phyloP scores from a whole-genome alignment of 192 early-diverging fungal genomes.

The Cetraspora pellucida region DNA sequence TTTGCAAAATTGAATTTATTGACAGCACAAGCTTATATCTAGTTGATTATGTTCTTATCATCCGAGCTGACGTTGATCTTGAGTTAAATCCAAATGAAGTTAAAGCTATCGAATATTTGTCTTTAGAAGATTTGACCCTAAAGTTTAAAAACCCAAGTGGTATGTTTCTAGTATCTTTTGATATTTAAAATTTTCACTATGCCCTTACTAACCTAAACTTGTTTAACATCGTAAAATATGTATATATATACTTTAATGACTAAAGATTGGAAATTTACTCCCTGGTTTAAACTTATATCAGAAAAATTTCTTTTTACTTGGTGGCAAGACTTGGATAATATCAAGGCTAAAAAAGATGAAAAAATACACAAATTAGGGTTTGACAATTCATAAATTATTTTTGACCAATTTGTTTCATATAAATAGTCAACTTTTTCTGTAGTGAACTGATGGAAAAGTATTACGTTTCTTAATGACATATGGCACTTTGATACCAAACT shows the following conservation, averaged over 20 bases:
- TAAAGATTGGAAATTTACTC: slow-evolving; percentile 76
- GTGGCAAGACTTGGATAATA: slow-evolving; percentile 79
- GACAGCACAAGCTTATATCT: not conserved
- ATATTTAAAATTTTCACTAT: no score
- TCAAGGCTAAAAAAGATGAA: not conserved
- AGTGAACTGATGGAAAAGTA: no score
- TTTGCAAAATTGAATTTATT: not conserved
- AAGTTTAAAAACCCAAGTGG: slow-evolving; percentile 66
- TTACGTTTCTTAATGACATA: no score
- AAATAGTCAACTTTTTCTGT: no score
- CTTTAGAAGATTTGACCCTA: slow-evolving; percentile 75
- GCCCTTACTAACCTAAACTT: not conserved
- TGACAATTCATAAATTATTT: not conserved
- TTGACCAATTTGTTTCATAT: not conserved
- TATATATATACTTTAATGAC: not conserved
- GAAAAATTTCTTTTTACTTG: slow-evolving; percentile 92
- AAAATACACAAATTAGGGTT: slow-evolving; percentile 28
- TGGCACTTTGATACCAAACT: no score
- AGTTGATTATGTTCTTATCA: slow-evolving; percentile 93
- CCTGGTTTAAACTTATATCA: slow-evolving; percentile 96
- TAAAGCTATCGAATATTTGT: slow-evolving; percentile 78
- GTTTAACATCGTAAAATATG: not conserved
- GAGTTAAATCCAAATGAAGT: slow-evolving; percentile 91
- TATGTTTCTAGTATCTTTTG: slow-evolving; percentile 33
- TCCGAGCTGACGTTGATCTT: slow-evolving; percentile 73